phyloP scores from a whole-genome alignment of 192 early-diverging fungal species.

The Backusella australiensis region DNA sequence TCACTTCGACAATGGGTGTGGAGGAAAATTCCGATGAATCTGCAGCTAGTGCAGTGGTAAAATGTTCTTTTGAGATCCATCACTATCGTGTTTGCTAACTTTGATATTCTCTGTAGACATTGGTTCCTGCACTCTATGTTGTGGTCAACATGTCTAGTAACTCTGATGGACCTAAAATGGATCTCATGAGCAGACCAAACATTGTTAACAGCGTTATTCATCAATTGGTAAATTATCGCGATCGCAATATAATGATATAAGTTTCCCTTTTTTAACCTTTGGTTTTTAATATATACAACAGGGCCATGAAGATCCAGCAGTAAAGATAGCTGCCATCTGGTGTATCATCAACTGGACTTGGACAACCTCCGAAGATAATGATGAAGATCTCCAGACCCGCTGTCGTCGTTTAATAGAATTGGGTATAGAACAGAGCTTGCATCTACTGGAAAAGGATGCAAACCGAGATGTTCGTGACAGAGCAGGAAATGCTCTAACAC shows the following conservation, averaged over 20 bases:
- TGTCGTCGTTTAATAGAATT: constrained; percentile 46
- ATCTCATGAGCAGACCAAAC: constrained; percentile 52
- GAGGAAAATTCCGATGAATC: constrained; percentile 20
- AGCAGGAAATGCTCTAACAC: constrained; percentile 61
- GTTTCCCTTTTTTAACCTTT: background rate
- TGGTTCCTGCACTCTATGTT: constrained; percentile 59
- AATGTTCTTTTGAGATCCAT: background rate
- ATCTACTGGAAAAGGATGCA: constrained; percentile 53
- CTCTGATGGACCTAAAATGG: constrained; percentile 56
- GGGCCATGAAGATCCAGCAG: constrained; percentile 52
- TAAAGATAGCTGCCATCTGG: constrained; percentile 69
- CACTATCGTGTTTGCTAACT: background rate
- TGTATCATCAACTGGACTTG: constrained; percentile 76
- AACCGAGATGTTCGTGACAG: constrained; percentile 71
- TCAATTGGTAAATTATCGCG: constrained; percentile 37
- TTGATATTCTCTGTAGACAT: constrained; percentile 7
- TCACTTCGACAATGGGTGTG: constrained; percentile 41
- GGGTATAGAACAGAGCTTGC: constrained; percentile 59
- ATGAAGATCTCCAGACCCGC: constrained; percentile 41
- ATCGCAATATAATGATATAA: background rate
- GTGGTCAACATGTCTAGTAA: constrained; percentile 74
- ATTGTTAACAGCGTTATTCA: constrained; percentile 48
- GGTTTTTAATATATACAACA: constrained; percentile 10
- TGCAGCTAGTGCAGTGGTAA: background rate
- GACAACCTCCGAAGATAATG: constrained; percentile 48